Conservation (phyloP, 202 grass and related monocot species). For the Musa balbisiana region DNA sequence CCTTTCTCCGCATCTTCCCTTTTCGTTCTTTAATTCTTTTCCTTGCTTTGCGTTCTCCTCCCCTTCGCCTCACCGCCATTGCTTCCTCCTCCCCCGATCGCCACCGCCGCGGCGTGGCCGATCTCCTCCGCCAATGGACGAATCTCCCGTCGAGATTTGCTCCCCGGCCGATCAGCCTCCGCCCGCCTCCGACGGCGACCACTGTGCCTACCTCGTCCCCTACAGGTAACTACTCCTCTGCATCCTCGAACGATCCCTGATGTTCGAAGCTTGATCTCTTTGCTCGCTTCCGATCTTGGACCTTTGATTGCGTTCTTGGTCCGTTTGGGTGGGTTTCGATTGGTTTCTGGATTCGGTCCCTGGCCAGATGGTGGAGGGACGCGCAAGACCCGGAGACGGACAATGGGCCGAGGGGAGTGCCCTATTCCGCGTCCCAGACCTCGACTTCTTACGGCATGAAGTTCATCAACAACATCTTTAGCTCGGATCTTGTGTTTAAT, state of each 20-base stretch:
- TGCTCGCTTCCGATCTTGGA: conserved; percentile 23
- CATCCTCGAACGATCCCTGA: background rate
- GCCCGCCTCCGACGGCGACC: background rate
- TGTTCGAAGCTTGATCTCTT: background rate
- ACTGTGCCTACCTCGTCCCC: conserved; percentile 19
- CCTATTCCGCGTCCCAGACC: conserved; percentile 52
- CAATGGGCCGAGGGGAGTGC: conserved; percentile 39
- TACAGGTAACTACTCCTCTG: conserved; percentile 8
- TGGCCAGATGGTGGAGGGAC: conserved; percentile 79
- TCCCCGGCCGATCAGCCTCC: background rate
- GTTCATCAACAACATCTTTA: conserved; percentile 80
- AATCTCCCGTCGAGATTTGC: background rate
- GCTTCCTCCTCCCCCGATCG: background rate
- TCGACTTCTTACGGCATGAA: conserved; percentile 75
- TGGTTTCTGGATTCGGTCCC: conserved; percentile 13
- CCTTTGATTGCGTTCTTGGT: background rate
- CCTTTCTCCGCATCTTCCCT: conserved; percentile 15
- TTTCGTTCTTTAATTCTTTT: background rate
- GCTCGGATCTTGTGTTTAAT: conserved; percentile 84
- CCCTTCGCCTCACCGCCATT: conserved; percentile 3
- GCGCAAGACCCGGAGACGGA: conserved; percentile 47
- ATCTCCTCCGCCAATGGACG: background rate
- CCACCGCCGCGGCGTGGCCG: background rate
- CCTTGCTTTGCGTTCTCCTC: background rate
- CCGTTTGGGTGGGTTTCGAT: conserved; percentile 9